Evolutionary conservation across 257 asterid genomes (phyloP).

Genomic region (Jacaranda mimosifolia): DNA sequence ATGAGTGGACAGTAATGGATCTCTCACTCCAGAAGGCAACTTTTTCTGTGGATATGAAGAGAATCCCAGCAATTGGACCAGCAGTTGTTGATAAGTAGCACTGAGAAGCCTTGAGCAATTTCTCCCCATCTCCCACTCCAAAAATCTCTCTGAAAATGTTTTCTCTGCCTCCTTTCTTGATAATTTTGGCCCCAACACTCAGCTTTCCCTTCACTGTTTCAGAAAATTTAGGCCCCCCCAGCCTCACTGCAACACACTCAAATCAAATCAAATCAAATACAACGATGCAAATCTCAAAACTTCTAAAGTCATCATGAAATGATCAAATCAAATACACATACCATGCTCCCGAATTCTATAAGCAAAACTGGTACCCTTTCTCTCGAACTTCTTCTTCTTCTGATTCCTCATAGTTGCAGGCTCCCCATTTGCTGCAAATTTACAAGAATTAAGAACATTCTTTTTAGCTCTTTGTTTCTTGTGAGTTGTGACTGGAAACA

Average conservation of each 20-base stretch:
- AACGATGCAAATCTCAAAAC: no score
- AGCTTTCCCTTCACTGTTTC: conserved; percentile 71
- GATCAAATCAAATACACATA: not conserved
- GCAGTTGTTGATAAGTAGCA: conserved; percentile 69
- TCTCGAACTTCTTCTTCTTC: conserved; percentile 40
- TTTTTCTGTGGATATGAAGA: conserved; percentile 60
- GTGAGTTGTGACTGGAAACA: no score
- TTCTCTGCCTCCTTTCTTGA: conserved; percentile 59
- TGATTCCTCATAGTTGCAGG: conserved; percentile 13
- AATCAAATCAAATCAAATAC: no score
- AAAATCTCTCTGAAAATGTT: conserved; percentile 56
- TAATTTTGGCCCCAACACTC: conserved; percentile 56
- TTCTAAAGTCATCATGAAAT: no score
- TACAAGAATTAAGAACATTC: not conserved
- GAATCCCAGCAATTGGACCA: conserved; percentile 72
- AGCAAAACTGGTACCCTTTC: conserved; percentile 52
- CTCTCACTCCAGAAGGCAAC: conserved; percentile 69
- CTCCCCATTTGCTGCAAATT: conserved; percentile 43
- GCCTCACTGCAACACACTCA: conserved; percentile 32
- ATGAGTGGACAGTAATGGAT: conserved; percentile 46
- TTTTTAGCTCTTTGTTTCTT: not conserved
- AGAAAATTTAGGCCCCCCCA: conserved; percentile 65
- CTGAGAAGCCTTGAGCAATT: conserved; percentile 67
- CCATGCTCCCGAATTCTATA: conserved; percentile 66
- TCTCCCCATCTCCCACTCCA: conserved; percentile 50